phyloP scores from a whole-genome alignment of 257 asterid species.

The Lycium ferocissimum region DNA sequence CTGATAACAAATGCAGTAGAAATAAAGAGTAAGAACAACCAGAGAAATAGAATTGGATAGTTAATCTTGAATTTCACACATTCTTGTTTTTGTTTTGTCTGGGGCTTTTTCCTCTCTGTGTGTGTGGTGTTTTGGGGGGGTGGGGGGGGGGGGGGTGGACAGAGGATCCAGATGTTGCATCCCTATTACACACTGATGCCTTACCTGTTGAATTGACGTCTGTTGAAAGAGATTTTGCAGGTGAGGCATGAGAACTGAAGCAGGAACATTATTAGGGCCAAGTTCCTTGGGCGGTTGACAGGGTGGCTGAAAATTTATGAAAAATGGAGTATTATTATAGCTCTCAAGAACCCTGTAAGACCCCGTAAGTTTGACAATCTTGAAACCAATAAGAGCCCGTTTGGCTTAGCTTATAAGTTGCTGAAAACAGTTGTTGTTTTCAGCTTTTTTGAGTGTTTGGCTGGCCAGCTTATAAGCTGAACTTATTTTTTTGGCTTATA shows the following conservation, averaged over 20 bases:
- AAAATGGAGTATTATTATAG: background rate
- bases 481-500: too few relatives aligned
- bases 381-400: background rate
- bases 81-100: background rate
- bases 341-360: too few relatives aligned
- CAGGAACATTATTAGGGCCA: slow-evolving; percentile 61
- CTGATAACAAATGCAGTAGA: slow-evolving; percentile 45
- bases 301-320: slow-evolving; percentile 67
- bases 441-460: too few relatives aligned
- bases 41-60: slow-evolving; percentile 16
- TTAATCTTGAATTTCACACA: background rate
- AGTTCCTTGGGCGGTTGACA: slow-evolving; percentile 64
- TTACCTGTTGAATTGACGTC: slow-evolving; percentile 89
- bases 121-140: too few relatives aligned
- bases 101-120: background rate
- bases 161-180: background rate
- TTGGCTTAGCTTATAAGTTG: too few relatives aligned
- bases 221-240: slow-evolving; percentile 96
- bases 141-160: background rate
- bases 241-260: slow-evolving; percentile 88
- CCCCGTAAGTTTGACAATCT: too few relatives aligned
- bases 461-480: too few relatives aligned
- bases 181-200: background rate
- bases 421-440: too few relatives aligned
- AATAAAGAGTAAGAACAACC: background rate